Conservation (phyloP, 2,329 filamentous ascomycete genomes). For the Didymosphaeria variabile region DNA sequence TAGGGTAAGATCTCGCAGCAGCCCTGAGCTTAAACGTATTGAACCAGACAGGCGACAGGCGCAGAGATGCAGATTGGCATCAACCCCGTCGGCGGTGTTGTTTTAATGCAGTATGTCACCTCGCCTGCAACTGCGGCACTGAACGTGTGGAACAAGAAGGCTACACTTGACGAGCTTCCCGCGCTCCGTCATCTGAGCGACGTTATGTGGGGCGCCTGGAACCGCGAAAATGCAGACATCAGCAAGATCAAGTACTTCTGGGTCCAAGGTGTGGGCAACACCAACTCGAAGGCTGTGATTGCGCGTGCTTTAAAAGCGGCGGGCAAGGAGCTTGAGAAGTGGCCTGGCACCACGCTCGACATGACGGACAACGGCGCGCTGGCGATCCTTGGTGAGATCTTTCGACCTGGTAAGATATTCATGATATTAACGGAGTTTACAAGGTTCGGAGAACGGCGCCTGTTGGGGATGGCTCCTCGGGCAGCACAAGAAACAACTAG, state of each 20-base stretch:
- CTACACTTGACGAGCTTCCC: conserved; percentile 22
- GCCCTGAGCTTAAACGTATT: background rate
- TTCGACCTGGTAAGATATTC: background rate
- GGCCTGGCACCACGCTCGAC: conserved; percentile 28
- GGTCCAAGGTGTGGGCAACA: conserved; percentile 31
- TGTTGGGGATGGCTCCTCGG: conserved; percentile 32
- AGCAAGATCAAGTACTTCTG: conserved; percentile 30
- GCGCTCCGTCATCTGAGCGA: conserved; percentile 26
- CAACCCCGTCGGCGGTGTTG: conserved; percentile 17
- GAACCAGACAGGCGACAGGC: conserved; percentile 2
- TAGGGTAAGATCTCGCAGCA: background rate
- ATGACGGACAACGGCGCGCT: conserved; percentile 24
- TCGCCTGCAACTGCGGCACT: background rate
- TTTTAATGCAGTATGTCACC: conserved; percentile 15
- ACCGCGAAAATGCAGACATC: conserved; percentile 18
- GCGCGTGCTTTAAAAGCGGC: conserved; percentile 21
- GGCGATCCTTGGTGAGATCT: conserved; percentile 27
- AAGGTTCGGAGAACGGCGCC: conserved; percentile 30
- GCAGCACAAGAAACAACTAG: conserved; percentile 30
- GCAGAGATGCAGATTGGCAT: conserved; percentile 8
- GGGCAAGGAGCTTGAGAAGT: conserved; percentile 17
- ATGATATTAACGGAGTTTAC: background rate
- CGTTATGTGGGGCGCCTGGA: conserved; percentile 31
- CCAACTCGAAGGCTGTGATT: conserved; percentile 25
- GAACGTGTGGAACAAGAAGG: conserved; percentile 9